These are phyloP conservation scores for Yamagishiella unicocca DNA, from an alignment of 139 green algal genomes.

Conservation along the genomic window DNA sequence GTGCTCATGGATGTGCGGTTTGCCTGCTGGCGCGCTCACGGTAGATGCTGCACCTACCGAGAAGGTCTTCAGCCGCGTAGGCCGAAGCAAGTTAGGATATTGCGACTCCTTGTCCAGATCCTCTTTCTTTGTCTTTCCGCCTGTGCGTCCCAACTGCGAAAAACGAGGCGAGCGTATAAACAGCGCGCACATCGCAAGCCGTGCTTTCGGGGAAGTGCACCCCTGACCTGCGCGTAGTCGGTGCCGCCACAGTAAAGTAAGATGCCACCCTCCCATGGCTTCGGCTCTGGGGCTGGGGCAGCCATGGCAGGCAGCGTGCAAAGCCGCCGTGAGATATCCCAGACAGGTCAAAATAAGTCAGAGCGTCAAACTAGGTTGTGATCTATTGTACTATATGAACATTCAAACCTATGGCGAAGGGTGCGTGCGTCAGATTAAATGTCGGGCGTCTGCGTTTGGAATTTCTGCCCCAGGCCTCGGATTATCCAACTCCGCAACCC, in stretches of 20 bases:
- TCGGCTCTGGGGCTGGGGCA: conserved; percentile 2
- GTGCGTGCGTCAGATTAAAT: no score
- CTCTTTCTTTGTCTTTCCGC: conserved; percentile 63
- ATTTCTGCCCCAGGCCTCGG: no score
- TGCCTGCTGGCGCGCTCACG: no score
- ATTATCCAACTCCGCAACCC: no score
- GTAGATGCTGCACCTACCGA: conserved; percentile 54
- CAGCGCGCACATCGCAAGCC: background rate
- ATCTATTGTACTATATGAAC: no score
- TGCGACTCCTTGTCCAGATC: conserved; percentile 67
- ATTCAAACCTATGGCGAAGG: no score
- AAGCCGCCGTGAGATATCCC: background rate
- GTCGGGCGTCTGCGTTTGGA: no score
- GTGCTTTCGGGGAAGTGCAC: background rate
- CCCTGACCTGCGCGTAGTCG: conserved; percentile 68
- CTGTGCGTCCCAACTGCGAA: conserved; percentile 47
- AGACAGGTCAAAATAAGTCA: no score
- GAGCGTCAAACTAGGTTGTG: no score
- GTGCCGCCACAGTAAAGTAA: conserved; percentile 86
- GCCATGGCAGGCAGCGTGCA: conserved; percentile 3
- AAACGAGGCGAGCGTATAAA: background rate
- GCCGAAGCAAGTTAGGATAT: conserved; percentile 85
- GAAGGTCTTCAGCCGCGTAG: conserved; percentile 79
- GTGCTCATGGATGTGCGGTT: no score
- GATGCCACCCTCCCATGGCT: conserved; percentile 64